Conservation (phyloP, 306 rosid species). For the Notholithocarpus densiflorus region DNA sequence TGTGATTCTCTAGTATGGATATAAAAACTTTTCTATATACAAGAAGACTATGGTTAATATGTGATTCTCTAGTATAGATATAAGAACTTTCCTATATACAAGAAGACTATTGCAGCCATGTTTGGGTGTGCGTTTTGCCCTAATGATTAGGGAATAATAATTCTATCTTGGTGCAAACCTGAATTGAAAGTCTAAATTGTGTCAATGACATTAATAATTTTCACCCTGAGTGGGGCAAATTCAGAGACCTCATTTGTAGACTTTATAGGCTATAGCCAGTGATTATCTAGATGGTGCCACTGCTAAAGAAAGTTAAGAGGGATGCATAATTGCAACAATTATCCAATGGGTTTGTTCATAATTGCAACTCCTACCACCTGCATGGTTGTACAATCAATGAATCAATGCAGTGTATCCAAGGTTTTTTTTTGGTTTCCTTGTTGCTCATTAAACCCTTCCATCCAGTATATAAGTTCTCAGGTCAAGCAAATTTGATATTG, state of each 20-base stretch:
- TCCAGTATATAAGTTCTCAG: not conserved
- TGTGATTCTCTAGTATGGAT: no score
- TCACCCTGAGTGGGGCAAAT: not conserved
- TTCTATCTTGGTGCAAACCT: not conserved
- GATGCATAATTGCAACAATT: no score
- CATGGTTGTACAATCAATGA: no score
- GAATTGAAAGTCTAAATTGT: no score
- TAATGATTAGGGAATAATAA: not conserved
- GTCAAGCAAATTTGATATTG: slow-evolving; percentile 2
- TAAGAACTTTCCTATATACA: not conserved
- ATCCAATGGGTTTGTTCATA: no score
- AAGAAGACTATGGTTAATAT: not conserved
- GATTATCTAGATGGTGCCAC: not conserved
- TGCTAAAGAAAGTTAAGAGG: not conserved
- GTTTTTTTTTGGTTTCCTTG: not conserved
- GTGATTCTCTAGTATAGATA: not conserved
- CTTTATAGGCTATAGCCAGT: not conserved
- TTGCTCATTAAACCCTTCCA: not conserved
- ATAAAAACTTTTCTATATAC: not conserved
- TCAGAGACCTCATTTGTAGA: not conserved
- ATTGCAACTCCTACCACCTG: no score
- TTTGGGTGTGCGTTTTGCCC: no score
- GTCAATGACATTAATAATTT: not conserved
- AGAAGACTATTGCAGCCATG: not conserved
- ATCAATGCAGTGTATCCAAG: no score